These are phyloP conservation scores for Daedaleopsis sinensis DNA, from an alignment of 768 basidiomycete genomes.

Conservation along the genomic window DNA sequence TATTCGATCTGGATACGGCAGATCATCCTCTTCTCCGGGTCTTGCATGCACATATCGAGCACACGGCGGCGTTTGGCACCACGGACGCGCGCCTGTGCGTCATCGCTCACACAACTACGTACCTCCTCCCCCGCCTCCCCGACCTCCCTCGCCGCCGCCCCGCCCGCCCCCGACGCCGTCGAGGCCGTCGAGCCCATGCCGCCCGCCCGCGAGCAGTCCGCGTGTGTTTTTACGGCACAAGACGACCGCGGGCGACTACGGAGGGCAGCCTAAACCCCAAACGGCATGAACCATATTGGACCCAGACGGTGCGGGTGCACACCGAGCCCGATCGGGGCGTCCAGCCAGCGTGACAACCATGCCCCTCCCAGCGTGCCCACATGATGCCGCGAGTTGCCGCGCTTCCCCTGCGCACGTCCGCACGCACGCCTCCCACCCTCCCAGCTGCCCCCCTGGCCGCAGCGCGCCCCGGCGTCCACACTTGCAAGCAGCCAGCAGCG, in stretches of 20 bases:
- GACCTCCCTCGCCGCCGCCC: slow-evolving; percentile 8
- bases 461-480: not conserved
- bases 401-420: slow-evolving; percentile 6
- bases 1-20: slow-evolving; percentile 23
- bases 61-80: not conserved
- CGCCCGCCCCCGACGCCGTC: not conserved
- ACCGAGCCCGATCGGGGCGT: not conserved
- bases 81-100: slow-evolving; percentile 13
- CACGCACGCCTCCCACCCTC: slow-evolving; percentile 9
- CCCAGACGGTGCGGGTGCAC: slow-evolving; percentile 6
- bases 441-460: not conserved
- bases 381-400: slow-evolving; percentile 21
- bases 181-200: no score
- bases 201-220: not conserved
- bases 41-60: slow-evolving; percentile 8
- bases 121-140: not conserved
- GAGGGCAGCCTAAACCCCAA: slow-evolving; percentile 18
- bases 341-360: no score
- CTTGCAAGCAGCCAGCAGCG: not conserved
- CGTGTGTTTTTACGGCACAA: slow-evolving; percentile 8
- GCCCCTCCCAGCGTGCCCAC: no score
- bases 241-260: slow-evolving; percentile 11
- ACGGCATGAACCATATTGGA: slow-evolving; percentile 5
- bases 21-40: slow-evolving; percentile 25
- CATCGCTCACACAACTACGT: not conserved